Percentiles rank a stretch among this genome's conserved stretches.
Evolutionary conservation across 2,329 filamentous ascomycete genomes (phyloP).

Genomic region (Exophiala oligosperma): DNA sequence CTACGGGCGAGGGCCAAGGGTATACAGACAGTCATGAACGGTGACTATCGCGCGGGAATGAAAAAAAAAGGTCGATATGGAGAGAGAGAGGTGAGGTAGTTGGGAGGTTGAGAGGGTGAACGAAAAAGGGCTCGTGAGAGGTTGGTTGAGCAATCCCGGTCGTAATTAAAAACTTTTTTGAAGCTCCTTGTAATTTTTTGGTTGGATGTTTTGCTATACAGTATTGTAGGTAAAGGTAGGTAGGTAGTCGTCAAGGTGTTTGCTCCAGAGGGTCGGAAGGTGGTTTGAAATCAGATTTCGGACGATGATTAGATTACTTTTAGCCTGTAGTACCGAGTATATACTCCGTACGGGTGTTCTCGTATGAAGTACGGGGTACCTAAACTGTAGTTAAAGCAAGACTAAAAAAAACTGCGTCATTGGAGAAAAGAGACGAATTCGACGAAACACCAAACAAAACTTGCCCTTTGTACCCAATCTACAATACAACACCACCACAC

Average conservation of each 20-base stretch:
- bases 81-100: not conserved
- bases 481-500: not conserved
- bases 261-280: not conserved
- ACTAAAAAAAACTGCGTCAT: conserved; percentile 7
- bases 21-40: conserved; percentile 16
- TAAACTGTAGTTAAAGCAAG: too few species aligned
- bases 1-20: conserved; percentile 10
- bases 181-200: not conserved
- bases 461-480: not conserved
- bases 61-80: not conserved
- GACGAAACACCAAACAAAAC: not conserved
- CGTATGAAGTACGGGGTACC: too few species aligned
- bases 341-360: too few species aligned
- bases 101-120: not conserved
- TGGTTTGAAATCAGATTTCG: conserved; percentile 5
- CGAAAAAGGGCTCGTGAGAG: too few species aligned
- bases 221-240: not conserved
- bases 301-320: not conserved
- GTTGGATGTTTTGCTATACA: not conserved
- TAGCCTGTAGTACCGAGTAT: not conserved
- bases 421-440: not conserved
- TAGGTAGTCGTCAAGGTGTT: not conserved
- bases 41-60: not conserved
- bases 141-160: too few species aligned
- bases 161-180: too few species aligned